Conservation (phyloP, 2,329 filamentous ascomycete genomes). For the Sporothrix humicola region DNA sequence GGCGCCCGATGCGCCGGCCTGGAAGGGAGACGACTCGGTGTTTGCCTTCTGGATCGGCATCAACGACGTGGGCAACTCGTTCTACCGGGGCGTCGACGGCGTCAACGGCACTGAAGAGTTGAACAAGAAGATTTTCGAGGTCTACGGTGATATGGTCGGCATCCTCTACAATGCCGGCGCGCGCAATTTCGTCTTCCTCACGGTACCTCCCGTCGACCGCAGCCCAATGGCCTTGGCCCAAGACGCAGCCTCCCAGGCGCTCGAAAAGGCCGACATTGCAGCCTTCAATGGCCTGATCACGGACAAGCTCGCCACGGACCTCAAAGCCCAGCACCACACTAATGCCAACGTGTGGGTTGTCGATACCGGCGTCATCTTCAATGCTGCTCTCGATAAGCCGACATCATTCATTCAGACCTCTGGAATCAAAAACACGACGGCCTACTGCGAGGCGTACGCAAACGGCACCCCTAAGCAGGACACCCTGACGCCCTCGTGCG, state of each 20-base stretch:
- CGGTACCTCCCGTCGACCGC: constrained; percentile 59
- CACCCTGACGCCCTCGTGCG: constrained; percentile 54
- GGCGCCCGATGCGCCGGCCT: constrained; percentile 45
- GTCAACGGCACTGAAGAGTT: constrained; percentile 51
- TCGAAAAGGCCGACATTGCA: constrained; percentile 40
- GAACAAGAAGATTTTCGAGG: constrained; percentile 50
- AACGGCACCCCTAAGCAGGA: constrained; percentile 54
- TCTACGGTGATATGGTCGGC: constrained; percentile 51
- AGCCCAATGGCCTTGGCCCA: constrained; percentile 46
- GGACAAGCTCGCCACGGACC: neutral
- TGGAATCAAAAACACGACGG: constrained; percentile 60
- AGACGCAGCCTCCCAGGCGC: constrained; percentile 39
- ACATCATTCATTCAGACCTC: constrained; percentile 54
- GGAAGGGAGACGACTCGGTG: constrained; percentile 52
- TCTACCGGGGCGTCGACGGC: constrained; percentile 45
- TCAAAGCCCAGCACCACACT: constrained; percentile 25
- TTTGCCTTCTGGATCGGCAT: constrained; percentile 61
- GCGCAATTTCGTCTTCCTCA: constrained; percentile 64
- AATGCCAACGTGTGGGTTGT: constrained; percentile 43
- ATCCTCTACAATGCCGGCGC: constrained; percentile 59
- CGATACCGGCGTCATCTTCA: constrained; percentile 51
- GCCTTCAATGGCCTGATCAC: constrained; percentile 34
- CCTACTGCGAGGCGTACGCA: constrained; percentile 60
- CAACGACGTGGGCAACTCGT: constrained; percentile 59
- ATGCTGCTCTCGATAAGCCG: constrained; percentile 51